phyloP scores from a whole-genome alignment of 202 grass and related monocot species.

The Cymbopogon flexuosus region DNA sequence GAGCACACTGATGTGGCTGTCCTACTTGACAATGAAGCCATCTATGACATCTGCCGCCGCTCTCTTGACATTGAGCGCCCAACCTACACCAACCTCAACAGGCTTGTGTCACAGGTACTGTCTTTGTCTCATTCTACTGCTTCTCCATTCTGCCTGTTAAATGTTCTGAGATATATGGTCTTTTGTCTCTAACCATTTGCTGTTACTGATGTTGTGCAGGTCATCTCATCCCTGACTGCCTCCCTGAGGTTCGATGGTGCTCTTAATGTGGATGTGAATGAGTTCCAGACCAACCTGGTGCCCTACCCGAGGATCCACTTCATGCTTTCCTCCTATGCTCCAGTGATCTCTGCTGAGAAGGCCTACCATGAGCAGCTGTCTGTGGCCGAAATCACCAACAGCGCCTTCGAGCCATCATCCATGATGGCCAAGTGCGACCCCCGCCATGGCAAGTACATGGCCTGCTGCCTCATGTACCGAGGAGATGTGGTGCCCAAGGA shows the following conservation, averaged over 20 bases:
- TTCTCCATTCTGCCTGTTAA: background rate
- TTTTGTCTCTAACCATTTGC: background rate
- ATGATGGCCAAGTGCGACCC: constrained; percentile 92
- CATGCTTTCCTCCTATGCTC: constrained; percentile 81
- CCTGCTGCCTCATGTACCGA: constrained; percentile 85
- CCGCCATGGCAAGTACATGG: constrained; percentile 87
- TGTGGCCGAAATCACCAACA: constrained; percentile 86
- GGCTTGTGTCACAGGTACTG: constrained; percentile 73
- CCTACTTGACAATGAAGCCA: constrained; percentile 73
- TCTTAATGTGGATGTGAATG: constrained; percentile 70
- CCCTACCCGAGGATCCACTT: constrained; percentile 86
- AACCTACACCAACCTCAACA: constrained; percentile 91
- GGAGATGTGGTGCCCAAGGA: constrained; percentile 82
- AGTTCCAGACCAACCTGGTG: constrained; percentile 78
- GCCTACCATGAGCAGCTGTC: constrained; percentile 88
- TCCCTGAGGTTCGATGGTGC: constrained; percentile 87
- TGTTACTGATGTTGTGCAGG: constrained; percentile 25
- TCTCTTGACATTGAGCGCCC: constrained; percentile 85
- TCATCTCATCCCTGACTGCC: constrained; percentile 76
- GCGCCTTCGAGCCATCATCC: constrained; percentile 74
- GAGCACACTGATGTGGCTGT: constrained; percentile 79
- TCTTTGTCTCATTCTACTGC: background rate
- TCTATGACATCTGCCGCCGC: constrained; percentile 81
- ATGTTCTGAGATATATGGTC: background rate
- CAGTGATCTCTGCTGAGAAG: constrained; percentile 86